Evolutionary conservation across 331 rosid genomes (phyloP).

Genomic region (Rosa hybrid): DNA sequence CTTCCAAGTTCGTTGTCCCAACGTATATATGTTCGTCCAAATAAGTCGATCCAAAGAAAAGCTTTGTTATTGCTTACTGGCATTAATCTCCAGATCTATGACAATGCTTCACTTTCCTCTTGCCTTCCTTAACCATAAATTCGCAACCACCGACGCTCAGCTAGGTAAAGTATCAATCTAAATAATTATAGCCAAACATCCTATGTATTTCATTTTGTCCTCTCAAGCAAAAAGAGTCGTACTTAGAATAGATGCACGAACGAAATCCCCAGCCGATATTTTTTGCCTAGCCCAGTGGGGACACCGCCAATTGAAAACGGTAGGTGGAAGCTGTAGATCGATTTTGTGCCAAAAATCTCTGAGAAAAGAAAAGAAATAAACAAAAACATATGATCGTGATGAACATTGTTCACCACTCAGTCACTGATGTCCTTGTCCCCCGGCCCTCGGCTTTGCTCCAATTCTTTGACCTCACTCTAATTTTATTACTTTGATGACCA

Average conservation of each 20-base stretch:
- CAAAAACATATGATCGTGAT: background rate
- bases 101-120: conserved; percentile 19
- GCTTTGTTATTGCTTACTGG: background rate
- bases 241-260: conserved; percentile 19
- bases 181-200: background rate
- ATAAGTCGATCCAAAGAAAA: background rate
- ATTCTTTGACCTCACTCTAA: conserved; percentile 6
- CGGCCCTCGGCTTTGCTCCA: background rate
- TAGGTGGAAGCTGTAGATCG: conserved; percentile 39
- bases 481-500: background rate
- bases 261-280: conserved; percentile 34
- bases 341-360: background rate
- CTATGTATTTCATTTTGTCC: background rate
- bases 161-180: conserved; percentile 10
- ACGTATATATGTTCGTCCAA: background rate
- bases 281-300: conserved; percentile 42
- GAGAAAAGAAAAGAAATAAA: background rate
- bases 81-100: background rate
- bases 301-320: conserved; percentile 43
- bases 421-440: conserved; percentile 8
- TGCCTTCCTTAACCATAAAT: conserved; percentile 25
- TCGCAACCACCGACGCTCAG: conserved; percentile 48
- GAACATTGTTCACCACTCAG: conserved; percentile 24
- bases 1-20: conserved; percentile 17
- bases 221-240: background rate